Conservation (phyloP, 2,329 filamentous ascomycete genomes). For the Fusarium sp. region DNA sequence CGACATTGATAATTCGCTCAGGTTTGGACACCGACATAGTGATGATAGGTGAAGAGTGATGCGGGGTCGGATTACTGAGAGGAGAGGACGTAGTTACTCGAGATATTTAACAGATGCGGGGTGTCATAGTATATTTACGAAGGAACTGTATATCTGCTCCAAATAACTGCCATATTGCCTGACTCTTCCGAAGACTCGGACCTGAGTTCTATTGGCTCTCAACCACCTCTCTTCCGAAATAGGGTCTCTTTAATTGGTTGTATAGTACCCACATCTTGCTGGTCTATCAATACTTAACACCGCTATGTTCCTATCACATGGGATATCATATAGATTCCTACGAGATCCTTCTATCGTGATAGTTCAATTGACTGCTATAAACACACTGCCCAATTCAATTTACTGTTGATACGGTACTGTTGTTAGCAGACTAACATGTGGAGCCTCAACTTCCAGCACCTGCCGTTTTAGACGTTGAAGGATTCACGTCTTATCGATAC, state of each 20-base stretch:
- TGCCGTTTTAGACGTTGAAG: not conserved
- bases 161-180: not conserved
- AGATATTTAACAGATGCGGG: not conserved
- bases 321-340: not conserved
- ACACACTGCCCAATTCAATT: not conserved
- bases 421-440: not conserved
- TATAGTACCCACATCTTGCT: not conserved
- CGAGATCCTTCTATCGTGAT: not conserved
- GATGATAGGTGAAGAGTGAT: not conserved
- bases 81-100: fast-evolving
- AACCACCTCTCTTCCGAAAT: not conserved
- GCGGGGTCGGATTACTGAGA: not conserved
- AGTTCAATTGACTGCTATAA: fast-evolving
- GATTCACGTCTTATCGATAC: not conserved
- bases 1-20: not conserved
- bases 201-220: not conserved
- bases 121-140: not conserved
- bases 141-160: not conserved
- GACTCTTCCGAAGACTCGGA: not conserved
- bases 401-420: not conserved
- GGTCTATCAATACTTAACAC: too few relatives aligned
- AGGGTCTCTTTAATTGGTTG: not conserved
- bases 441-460: not conserved
- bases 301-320: not conserved
- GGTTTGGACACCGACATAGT: not conserved